Conservation (phyloP, 2,329 filamentous ascomycete species). For the Fusarium sp. region DNA sequence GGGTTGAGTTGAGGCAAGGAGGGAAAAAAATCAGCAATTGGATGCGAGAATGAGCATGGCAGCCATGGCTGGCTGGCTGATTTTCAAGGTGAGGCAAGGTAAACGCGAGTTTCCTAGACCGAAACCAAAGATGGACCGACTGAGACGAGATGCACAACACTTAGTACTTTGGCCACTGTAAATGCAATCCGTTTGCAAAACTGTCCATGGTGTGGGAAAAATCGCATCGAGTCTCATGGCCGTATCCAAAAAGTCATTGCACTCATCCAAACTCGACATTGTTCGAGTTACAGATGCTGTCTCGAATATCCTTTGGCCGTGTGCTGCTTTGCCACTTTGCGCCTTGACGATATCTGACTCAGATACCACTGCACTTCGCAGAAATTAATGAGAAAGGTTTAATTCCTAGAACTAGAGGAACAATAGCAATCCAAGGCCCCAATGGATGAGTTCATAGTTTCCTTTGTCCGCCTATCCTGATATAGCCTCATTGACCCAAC, state of each 20-base stretch:
- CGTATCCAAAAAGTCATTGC: neutral
- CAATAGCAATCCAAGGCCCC: neutral
- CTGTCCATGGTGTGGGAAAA: neutral
- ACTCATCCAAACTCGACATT: neutral
- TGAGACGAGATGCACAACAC: slow-evolving; percentile 15
- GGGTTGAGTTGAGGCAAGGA: slow-evolving; percentile 16
- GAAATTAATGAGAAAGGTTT: neutral
- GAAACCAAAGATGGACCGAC: slow-evolving; percentile 23
- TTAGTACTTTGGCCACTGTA: neutral
- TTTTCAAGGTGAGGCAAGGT: slow-evolving; percentile 21
- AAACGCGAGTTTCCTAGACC: slow-evolving; percentile 31
- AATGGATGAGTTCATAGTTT: slow-evolving; percentile 16
- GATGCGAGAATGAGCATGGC: slow-evolving; percentile 27
- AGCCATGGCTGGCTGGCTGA: slow-evolving; percentile 19
- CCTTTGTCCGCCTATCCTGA: neutral
- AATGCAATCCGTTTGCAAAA: neutral
- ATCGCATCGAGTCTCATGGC: neutral
- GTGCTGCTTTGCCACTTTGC: slow-evolving; percentile 32
- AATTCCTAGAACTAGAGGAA: neutral
- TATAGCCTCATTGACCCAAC: slow-evolving; percentile 3
- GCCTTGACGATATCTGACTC: slow-evolving; percentile 36
- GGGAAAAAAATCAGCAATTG: slow-evolving; percentile 24
- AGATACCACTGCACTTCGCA: slow-evolving; percentile 20
- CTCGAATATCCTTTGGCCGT: slow-evolving; percentile 8
- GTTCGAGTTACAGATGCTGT: slow-evolving; percentile 24